Percentiles rank a stretch among this genome's conserved stretches.
These are phyloP conservation scores for Sarocladium strictum DNA, from an alignment of 2,329 filamentous ascomycete species.

Conservation along the genomic window DNA sequence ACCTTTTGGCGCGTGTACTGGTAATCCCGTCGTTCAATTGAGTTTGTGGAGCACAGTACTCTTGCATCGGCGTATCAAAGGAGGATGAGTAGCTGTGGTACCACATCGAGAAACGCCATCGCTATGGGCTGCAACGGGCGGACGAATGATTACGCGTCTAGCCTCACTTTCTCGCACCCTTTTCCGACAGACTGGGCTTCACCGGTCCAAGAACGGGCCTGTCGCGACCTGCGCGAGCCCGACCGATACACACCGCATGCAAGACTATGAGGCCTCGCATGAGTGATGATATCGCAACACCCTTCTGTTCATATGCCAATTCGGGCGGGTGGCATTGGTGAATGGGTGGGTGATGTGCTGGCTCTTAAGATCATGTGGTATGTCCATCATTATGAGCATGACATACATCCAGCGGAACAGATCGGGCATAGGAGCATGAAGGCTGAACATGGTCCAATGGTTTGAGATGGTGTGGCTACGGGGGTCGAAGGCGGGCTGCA, in stretches of 20 bases:
- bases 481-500: background rate
- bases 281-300: background rate
- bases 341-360: background rate
- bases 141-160: background rate
- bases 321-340: background rate
- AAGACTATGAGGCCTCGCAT: background rate
- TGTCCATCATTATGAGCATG: background rate
- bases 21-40: no score
- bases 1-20: no score
- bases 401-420: background rate
- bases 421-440: background rate
- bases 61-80: no score
- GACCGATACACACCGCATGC: background rate
- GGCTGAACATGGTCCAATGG: background rate
- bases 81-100: no score
- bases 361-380: background rate
- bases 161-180: conserved; percentile 14
- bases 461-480: background rate
- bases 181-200: conserved; percentile 6
- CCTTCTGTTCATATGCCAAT: background rate
- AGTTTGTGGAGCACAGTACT: no score
- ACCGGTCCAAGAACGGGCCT: background rate
- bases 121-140: no score
- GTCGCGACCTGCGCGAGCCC: background rate
- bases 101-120: no score